Evolutionary conservation across 2,329 filamentous ascomycete species (phyloP), one percentile per base, ranked within the genome.

Genomic region (Aspergillus melleus): DNA sequence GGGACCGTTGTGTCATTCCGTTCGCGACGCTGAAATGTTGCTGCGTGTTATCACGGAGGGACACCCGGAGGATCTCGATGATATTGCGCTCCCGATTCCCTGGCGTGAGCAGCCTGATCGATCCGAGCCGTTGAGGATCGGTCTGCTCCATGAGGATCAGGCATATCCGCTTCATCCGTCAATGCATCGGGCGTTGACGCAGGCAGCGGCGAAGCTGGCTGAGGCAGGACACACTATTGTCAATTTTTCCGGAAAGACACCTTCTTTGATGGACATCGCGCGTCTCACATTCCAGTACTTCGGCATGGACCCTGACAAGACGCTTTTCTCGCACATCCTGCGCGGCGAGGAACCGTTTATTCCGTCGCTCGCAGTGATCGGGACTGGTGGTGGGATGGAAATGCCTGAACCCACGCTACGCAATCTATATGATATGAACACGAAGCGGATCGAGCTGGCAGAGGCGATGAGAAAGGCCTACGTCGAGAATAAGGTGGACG

Each of bases 281-380:
- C 54, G 61, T 1, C 19, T 66, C 2, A 54, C 69, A 0, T 66
- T 64, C 47, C 54, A 54, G 1, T 66, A 66, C 58, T 70, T 70
- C 57, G 57, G 58, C 5, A 61, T 69, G 39, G 67, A 69, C 39
- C 66, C 67, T 0, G 65, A 68, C 44, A 57, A 61, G 10, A 69
- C 65, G 0, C 50, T 56, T 1, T n/a, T 66, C 29, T 51, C 57
- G n/a, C 57, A 66, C 44, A 61, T 70, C n/a, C 42, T 32, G 8
- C 55, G 60, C 6, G 55, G 65, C 6, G 66, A 59, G 2, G 66
- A 70, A 47, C 67, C 68, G 2, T 46, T 32, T 4, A 61, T 69
- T 19, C 60, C 65, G 8, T 69, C 68, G 5, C 59, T 70, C 2
- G 10, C 14, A 16, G 49, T 57, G 16, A 61, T 61, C 0, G 39